phyloP scores from a whole-genome alignment of 805 yeast species.

The Jamesozyma piceae region DNA sequence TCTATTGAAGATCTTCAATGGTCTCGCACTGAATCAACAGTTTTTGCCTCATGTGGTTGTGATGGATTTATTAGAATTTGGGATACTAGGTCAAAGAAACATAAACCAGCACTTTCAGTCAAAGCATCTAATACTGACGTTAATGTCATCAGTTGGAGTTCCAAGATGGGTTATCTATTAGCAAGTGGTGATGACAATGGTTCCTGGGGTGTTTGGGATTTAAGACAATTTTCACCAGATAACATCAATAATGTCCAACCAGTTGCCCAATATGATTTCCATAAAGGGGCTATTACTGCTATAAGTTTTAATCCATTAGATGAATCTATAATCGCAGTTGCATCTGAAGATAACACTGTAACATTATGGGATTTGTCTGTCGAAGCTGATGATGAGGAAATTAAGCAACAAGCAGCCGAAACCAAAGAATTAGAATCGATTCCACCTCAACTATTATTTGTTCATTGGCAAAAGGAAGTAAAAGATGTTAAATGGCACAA shows the following conservation, averaged over 20 bases:
- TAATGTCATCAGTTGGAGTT: conserved; percentile 94
- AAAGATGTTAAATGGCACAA: conserved; percentile 97
- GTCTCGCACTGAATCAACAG: conserved; percentile 87
- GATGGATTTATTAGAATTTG: conserved; percentile 78
- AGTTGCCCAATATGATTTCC: conserved; percentile 92
- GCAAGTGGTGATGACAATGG: conserved; percentile 98
- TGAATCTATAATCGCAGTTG: conserved; percentile 91
- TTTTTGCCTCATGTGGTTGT: conserved; percentile 88
- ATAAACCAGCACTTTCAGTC: conserved; percentile 81
- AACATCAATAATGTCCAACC: conserved; percentile 44
- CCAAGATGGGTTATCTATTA: conserved; percentile 71
- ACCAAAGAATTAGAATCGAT: conserved; percentile 74
- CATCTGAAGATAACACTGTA: conserved; percentile 93
- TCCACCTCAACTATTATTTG: conserved; percentile 91
- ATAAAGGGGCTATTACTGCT: conserved; percentile 85
- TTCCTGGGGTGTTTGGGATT: conserved; percentile 95
- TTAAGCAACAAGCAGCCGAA: conserved; percentile 72
- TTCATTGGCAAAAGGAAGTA: conserved; percentile 96
- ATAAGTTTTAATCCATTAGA: conserved; percentile 91
- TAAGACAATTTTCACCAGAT: conserved; percentile 66
- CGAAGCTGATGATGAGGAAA: conserved; percentile 97
- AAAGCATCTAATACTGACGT: conserved; percentile 75
- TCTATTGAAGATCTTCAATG: conserved; percentile 97
- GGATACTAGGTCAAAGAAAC: conserved; percentile 93
- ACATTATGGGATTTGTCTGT: conserved; percentile 97